Evolutionary conservation across 148 eudicot species (phyloP).

Genomic region (Camellia lanceoleosa): DNA sequence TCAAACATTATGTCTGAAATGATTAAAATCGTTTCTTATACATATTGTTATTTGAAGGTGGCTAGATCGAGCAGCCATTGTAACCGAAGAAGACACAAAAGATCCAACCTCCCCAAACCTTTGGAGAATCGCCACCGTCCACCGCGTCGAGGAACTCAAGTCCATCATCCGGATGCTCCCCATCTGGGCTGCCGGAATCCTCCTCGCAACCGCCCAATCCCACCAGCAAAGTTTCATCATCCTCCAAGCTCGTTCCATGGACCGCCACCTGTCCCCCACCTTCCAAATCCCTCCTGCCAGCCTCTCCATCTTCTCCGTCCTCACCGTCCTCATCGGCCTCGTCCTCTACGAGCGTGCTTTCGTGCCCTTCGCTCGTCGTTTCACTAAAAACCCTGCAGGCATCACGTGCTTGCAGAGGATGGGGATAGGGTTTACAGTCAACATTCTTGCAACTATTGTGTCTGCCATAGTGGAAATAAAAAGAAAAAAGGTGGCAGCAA

Average conservation of each 20-base stretch:
- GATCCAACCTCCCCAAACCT: too few species aligned
- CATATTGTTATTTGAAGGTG: too few species aligned
- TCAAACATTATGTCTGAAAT: too few species aligned
- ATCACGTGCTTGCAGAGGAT: constrained; percentile 52
- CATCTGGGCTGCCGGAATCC: too few species aligned
- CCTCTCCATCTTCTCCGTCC: constrained; percentile 34
- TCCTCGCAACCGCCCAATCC: too few species aligned
- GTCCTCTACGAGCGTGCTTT: constrained; percentile 43
- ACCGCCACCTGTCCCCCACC: constrained; percentile 48
- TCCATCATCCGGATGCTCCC: too few species aligned
- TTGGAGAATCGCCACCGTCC: too few species aligned
- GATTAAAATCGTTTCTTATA: too few species aligned
- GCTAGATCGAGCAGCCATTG: too few species aligned
- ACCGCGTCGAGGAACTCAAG: too few species aligned
- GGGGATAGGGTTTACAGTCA: constrained; percentile 49
- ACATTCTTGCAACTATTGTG: constrained; percentile 41
- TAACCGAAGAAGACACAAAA: too few species aligned
- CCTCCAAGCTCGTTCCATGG: constrained; percentile 23
- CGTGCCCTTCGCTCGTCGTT: constrained; percentile 25
- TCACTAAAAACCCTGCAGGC: not conserved
- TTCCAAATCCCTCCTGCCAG: constrained; percentile 60
- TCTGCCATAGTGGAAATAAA: constrained; percentile 45
- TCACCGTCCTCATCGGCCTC: constrained; percentile 33
- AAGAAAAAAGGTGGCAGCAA: constrained; percentile 41
- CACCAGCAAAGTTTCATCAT: too few species aligned